Conservation (phyloP, 345 rosid species). For the Moringa oleifera region DNA sequence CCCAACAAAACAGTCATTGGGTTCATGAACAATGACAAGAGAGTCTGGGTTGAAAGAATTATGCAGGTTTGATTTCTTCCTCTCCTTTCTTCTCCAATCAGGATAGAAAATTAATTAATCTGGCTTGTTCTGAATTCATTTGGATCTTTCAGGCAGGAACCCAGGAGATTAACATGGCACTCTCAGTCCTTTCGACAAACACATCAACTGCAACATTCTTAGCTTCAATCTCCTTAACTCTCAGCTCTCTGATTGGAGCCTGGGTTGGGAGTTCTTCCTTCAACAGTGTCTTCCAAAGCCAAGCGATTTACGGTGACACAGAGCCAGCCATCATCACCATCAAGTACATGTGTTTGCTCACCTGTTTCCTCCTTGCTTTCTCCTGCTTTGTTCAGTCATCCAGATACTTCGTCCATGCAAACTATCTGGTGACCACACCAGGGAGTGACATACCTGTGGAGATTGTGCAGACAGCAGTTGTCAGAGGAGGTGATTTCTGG, state of each 20-base stretch:
- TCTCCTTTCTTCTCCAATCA: neutral
- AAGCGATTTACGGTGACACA: slow-evolving; percentile 53
- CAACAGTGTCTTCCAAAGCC: slow-evolving; percentile 30
- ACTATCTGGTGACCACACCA: slow-evolving; percentile 55
- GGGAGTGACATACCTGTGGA: slow-evolving; percentile 32
- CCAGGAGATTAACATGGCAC: slow-evolving; percentile 22
- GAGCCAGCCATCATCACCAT: slow-evolving; percentile 45
- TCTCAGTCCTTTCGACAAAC: slow-evolving; percentile 47
- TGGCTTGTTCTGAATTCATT: neutral
- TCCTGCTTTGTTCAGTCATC: slow-evolving; percentile 67
- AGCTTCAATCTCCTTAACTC: slow-evolving; percentile 50
- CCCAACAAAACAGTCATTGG: slow-evolving; percentile 68
- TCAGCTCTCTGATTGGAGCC: slow-evolving; percentile 77
- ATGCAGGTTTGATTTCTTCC: slow-evolving; percentile 37
- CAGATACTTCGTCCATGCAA: slow-evolving; percentile 58
- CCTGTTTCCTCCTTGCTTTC: slow-evolving; percentile 61
- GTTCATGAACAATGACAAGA: slow-evolving; percentile 56
- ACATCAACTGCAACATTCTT: slow-evolving; percentile 59
- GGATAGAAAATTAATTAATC: neutral
- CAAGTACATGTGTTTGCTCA: slow-evolving; percentile 56
- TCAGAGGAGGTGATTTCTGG: slow-evolving; percentile 77
- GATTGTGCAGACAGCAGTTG: slow-evolving; percentile 31
- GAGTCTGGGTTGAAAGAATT: slow-evolving; percentile 72
- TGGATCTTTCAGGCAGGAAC: slow-evolving; percentile 27
- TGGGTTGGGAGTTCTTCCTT: slow-evolving; percentile 60